Evolutionary conservation across 2,329 filamentous ascomycete genomes (phyloP).

Genomic region (Zymoseptoria passerinii): DNA sequence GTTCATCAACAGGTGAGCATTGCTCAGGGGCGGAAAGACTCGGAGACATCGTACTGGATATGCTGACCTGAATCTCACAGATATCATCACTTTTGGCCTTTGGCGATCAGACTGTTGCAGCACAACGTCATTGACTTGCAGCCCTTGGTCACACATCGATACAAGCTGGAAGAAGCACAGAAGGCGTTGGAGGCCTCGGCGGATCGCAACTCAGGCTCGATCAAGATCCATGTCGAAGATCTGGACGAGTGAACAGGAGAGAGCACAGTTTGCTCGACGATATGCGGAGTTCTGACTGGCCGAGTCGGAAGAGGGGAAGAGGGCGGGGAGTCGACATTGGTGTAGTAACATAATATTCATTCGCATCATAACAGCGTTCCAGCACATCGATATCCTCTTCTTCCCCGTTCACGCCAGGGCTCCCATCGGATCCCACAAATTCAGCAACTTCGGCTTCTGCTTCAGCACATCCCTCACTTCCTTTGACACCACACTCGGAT

Average conservation of each 20-base stretch:
- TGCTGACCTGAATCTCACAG: constrained; percentile 58
- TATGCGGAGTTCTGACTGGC: no score
- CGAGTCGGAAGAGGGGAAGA: not conserved
- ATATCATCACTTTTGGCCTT: constrained; percentile 62
- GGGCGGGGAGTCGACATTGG: not conserved
- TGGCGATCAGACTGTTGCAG: constrained; percentile 52
- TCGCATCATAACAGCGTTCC: not conserved
- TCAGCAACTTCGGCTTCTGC: constrained; percentile 61
- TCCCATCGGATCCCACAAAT: constrained; percentile 36
- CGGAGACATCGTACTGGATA: constrained; percentile 3
- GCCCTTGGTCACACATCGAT: constrained; percentile 54
- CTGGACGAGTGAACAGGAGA: constrained; percentile 6
- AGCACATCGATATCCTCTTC: not conserved
- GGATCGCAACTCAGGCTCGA: constrained; percentile 46
- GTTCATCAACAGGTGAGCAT: not conserved
- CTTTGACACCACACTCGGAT: constrained; percentile 52
- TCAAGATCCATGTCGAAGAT: constrained; percentile 55
- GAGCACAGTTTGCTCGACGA: not conserved
- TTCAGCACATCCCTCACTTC: constrained; percentile 63
- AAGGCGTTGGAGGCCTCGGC: constrained; percentile 50
- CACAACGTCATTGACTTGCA: constrained; percentile 55
- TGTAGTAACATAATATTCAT: not conserved
- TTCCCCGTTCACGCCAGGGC: constrained; percentile 25
- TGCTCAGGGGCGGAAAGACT: not conserved
- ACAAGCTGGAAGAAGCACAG: constrained; percentile 52